These are phyloP conservation scores for Pseudogymnoascus sp. DNA, from an alignment of 2,329 filamentous ascomycete species.

Conservation along the genomic window DNA sequence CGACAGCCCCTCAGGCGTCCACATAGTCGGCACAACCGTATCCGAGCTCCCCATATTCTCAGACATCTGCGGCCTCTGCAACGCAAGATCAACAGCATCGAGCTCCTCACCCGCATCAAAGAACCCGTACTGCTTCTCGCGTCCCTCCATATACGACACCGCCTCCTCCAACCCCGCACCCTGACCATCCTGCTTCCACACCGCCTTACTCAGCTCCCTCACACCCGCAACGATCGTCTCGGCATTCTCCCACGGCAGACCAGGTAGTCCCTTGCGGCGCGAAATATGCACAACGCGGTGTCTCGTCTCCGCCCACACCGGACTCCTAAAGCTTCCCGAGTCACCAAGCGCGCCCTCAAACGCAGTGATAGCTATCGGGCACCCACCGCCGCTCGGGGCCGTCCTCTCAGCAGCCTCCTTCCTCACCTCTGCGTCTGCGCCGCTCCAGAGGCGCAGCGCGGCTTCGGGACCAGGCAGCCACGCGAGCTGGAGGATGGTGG, in stretches of 20 bases:
- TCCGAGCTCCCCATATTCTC: neutral
- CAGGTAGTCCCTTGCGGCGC: neutral
- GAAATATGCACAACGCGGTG: neutral
- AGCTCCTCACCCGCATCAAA: neutral
- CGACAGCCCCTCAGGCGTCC: neutral
- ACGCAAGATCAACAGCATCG: neutral
- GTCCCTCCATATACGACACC: neutral
- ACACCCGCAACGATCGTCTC: neutral
- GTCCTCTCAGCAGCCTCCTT: neutral
- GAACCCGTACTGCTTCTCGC: neutral
- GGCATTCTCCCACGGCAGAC: conserved; percentile 2
- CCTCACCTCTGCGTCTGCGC: conserved; percentile 18
- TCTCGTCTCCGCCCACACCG: neutral
- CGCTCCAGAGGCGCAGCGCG: conserved; percentile 49
- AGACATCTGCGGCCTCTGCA: neutral
- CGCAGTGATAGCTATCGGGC: neutral
- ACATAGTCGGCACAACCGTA: neutral
- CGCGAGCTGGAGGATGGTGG: conserved; percentile 54
- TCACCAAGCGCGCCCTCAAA: neutral
- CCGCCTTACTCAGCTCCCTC: neutral
- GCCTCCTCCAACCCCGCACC: neutral
- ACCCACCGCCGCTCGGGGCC: neutral
- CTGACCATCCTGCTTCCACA: neutral
- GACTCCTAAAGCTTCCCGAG: neutral
- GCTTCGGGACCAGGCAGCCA: conserved; percentile 62